Percentiles rank a stretch among this genome's conserved stretches.
Evolutionary conservation across 169 alveolate species (phyloP).

Genomic region (Cryptosporidium sp.): DNA sequence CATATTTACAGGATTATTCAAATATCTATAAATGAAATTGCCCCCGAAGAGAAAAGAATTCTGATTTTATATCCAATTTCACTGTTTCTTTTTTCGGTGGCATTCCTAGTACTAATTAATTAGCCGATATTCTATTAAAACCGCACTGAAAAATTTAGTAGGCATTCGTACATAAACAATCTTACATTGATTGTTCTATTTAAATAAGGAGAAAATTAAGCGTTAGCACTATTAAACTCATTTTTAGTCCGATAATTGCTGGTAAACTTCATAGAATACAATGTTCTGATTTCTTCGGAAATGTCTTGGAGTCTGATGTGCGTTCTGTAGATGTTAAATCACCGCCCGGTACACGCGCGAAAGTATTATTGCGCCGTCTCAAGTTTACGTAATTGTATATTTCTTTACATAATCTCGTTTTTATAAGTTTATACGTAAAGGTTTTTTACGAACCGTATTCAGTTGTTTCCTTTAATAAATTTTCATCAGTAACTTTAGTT

Average conservation of each 20-base stretch:
- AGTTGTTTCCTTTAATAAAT: neutral
- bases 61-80: slow-evolving; percentile 55
- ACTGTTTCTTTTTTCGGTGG: slow-evolving; percentile 41
- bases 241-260: neutral
- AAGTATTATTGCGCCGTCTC: slow-evolving; percentile 12
- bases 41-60: slow-evolving; percentile 51
- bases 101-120: slow-evolving; percentile 38
- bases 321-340: neutral
- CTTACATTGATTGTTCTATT: neutral
- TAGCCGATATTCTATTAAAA: neutral
- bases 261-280: too few species aligned
- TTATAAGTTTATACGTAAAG: neutral
- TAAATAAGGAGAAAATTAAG: too few species aligned
- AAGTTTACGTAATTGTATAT: neutral
- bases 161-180: neutral
- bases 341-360: neutral
- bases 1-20: slow-evolving; percentile 24
- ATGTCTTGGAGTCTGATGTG: neutral
- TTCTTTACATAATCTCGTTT: neutral
- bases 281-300: neutral
- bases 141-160: neutral
- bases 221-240: neutral
- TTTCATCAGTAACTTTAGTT: neutral
- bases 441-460: neutral
- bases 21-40: neutral